These are phyloP conservation scores for Galerina marginata DNA, from an alignment of 768 basidiomycete genomes.

Conservation along the genomic window DNA sequence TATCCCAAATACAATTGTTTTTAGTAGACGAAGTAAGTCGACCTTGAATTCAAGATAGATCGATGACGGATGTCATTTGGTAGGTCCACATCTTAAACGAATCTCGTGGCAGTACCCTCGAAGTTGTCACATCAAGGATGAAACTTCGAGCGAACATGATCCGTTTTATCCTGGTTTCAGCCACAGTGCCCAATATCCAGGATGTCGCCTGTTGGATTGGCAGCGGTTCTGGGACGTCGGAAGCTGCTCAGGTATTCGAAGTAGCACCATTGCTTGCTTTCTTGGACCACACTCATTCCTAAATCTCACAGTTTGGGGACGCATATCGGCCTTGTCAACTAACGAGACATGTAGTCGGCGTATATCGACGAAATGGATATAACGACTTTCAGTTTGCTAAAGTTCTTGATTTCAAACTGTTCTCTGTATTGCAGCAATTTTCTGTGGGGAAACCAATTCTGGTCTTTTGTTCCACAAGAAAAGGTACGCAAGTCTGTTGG, in stretches of 20 bases:
- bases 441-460: conserved; percentile 83
- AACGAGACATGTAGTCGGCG: conserved; percentile 72
- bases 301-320: conserved; percentile 78
- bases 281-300: background rate
- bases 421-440: conserved; percentile 72
- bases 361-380: conserved; percentile 60
- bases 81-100: conserved; percentile 95
- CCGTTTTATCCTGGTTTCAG: conserved; percentile 89
- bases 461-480: conserved; percentile 88
- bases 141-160: conserved; percentile 71
- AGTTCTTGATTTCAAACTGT: conserved; percentile 75
- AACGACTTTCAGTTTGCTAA: conserved; percentile 84
- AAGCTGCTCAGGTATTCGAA: conserved; percentile 70
- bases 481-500: conserved; percentile 50
- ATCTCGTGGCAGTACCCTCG: conserved; percentile 86
- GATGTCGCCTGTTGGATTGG: conserved; percentile 93
- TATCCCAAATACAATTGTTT: conserved; percentile 78
- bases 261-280: conserved; percentile 39
- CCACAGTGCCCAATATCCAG: conserved; percentile 91
- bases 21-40: conserved; percentile 85
- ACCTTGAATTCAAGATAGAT: background rate
- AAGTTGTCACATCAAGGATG: conserved; percentile 96
- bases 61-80: background rate
- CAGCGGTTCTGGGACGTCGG: conserved; percentile 34
- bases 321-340: conserved; percentile 89